These are phyloP conservation scores for Trichophyton simii DNA, from an alignment of 2,329 filamentous ascomycete genomes.

Conservation along the genomic window DNA sequence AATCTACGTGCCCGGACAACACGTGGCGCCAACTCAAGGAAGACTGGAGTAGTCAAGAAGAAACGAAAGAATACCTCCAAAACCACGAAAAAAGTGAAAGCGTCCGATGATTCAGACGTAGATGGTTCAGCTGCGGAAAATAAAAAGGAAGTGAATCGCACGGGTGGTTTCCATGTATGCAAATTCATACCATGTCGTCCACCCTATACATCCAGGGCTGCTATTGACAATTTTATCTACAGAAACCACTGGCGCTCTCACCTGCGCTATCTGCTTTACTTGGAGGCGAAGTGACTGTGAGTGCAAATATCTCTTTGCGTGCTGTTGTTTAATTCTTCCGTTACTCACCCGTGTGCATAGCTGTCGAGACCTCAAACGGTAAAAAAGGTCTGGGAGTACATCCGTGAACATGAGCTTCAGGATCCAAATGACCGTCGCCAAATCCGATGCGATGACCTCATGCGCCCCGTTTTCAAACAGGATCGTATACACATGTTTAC, in stretches of 20 bases:
- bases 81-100: slow-evolving; percentile 57
- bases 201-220: neutral
- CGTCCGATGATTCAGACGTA: slow-evolving; percentile 68
- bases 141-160: slow-evolving; percentile 56
- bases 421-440: slow-evolving; percentile 85
- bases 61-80: slow-evolving; percentile 39
- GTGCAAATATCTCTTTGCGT: slow-evolving; percentile 25
- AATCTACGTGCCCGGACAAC: slow-evolving; percentile 66
- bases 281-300: slow-evolving; percentile 33
- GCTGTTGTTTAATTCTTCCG: neutral
- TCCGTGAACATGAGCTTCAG: slow-evolving; percentile 77
- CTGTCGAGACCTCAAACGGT: slow-evolving; percentile 90
- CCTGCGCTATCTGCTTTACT: slow-evolving; percentile 34
- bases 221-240: neutral
- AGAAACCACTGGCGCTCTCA: slow-evolving; percentile 38
- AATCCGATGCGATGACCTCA: slow-evolving; percentile 80
- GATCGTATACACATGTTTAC: slow-evolving; percentile 95
- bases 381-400: slow-evolving; percentile 92
- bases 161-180: slow-evolving; percentile 72
- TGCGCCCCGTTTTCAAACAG: slow-evolving; percentile 86
- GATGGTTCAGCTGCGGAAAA: slow-evolving; percentile 48
- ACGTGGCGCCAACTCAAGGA: slow-evolving; percentile 54
- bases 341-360: slow-evolving; percentile 32
- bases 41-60: slow-evolving; percentile 50
- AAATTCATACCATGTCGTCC: slow-evolving; percentile 1